These are phyloP conservation scores for Calonectria leucothoes DNA, from an alignment of 2,329 filamentous ascomycete genomes.

Conservation along the genomic window DNA sequence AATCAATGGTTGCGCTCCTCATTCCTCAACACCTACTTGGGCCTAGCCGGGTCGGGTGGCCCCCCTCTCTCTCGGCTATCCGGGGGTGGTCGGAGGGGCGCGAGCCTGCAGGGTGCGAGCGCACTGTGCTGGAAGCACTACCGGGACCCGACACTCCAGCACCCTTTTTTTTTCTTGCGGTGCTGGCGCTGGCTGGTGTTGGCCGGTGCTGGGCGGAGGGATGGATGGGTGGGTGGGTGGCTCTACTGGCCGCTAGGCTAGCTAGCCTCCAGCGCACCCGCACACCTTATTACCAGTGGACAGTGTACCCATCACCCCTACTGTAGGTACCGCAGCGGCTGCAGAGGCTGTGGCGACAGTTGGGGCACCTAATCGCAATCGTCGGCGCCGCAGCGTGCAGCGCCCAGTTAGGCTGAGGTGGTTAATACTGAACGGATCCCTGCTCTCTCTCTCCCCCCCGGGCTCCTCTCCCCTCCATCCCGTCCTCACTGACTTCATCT, in stretches of 20 bases:
- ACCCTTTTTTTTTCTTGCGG: too few relatives aligned
- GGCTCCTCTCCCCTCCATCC: neutral
- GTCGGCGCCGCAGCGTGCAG: neutral
- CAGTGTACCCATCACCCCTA: neutral
- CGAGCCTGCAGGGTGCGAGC: neutral
- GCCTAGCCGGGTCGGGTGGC: neutral
- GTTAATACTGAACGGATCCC: slow-evolving; percentile 15
- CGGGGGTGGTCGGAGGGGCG: neutral
- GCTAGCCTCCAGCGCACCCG: slow-evolving; percentile 1
- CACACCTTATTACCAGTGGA: slow-evolving; percentile 2
- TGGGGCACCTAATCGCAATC: slow-evolving; percentile 1
- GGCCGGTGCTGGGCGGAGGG: too few relatives aligned
- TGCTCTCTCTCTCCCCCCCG: neutral
- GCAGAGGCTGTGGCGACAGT: neutral
- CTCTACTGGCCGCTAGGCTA: slow-evolving; percentile 2
- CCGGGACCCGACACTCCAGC: neutral
- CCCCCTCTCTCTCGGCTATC: neutral
- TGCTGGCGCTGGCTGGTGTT: neutral
- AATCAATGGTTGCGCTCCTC: slow-evolving; percentile 7
- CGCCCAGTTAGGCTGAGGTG: slow-evolving; percentile 17
- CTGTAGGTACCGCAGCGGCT: neutral
- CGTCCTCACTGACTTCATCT: slow-evolving; percentile 30
- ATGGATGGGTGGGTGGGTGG: too few relatives aligned
- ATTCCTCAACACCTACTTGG: slow-evolving; percentile 11
- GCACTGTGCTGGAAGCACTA: neutral